A percentile compares a stretch with the other conserved stretches of the same genome.
Evolutionary conservation across 129 eudicot genomes (phyloP).

Genomic region (Smallanthus sonchifolius): DNA sequence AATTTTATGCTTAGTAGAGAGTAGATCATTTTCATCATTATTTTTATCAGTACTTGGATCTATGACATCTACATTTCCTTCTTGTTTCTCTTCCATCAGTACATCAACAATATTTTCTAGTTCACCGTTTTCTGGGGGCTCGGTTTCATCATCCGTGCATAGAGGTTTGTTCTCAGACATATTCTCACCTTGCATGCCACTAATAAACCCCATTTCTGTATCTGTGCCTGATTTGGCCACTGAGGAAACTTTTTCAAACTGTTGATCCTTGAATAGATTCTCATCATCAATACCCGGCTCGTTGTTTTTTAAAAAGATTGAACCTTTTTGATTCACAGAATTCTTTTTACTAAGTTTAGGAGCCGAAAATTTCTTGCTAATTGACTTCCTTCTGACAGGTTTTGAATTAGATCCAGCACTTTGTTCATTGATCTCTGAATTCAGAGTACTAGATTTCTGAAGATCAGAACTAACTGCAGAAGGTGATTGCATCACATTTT

Average conservation of each 20-base stretch:
- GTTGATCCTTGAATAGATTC: constrained; percentile 12
- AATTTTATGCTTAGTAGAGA: constrained; percentile 16
- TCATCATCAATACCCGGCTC: constrained; percentile 26
- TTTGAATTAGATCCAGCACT: constrained; percentile 30
- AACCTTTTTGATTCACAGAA: constrained; percentile 43
- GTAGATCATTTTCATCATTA: constrained; percentile 4
- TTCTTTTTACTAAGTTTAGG: constrained; percentile 33
- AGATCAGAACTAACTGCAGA: constrained; percentile 9
- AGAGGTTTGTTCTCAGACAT: constrained; percentile 10
- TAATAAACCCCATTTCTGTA: constrained; percentile 7
- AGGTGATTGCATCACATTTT: constrained; percentile 26
- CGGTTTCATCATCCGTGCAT: constrained; percentile 57
- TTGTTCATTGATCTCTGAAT: background rate
- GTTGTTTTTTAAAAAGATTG: constrained; percentile 29
- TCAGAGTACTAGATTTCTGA: constrained; percentile 26
- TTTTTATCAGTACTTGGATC: constrained; percentile 9
- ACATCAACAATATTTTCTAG: constrained; percentile 4
- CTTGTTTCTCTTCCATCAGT: background rate
- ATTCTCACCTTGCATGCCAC: constrained; percentile 11
- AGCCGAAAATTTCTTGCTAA: constrained; percentile 30
- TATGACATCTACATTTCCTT: background rate
- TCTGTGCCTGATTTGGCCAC: constrained; percentile 20
- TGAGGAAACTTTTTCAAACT: constrained; percentile 18
- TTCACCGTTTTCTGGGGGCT: constrained; percentile 45
- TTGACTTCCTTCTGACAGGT: constrained; percentile 34